phyloP scores from a whole-genome alignment of 116 monocot species.

The Papilionanthe hybrid region DNA sequence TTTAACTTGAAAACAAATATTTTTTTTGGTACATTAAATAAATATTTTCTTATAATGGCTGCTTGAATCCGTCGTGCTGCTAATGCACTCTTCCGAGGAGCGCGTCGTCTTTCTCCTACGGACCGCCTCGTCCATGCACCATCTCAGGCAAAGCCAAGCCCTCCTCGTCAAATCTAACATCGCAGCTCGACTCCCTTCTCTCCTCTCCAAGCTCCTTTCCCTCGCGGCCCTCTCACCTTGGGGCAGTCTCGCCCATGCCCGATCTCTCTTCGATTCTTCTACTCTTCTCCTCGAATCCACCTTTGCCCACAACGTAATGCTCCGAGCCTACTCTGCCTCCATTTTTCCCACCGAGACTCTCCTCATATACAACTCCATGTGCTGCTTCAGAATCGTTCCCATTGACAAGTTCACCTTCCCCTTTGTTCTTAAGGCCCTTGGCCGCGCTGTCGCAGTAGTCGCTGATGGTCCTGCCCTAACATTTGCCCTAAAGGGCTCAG shows the following conservation, averaged over 20 bases:
- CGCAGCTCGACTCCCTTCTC: conserved; percentile 1
- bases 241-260: conserved; percentile 34
- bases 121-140: conserved; percentile 11
- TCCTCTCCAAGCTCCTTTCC: conserved; percentile 26
- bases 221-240: conserved; percentile 28
- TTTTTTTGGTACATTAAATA: too few relatives aligned
- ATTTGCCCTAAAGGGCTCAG: conserved; percentile 33
- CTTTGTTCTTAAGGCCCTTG: conserved; percentile 45
- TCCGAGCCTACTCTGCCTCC: conserved; percentile 29
- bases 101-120: conserved; percentile 24
- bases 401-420: conserved; percentile 30
- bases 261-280: conserved; percentile 24
- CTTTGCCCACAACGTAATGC: conserved; percentile 18
- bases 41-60: too few relatives aligned
- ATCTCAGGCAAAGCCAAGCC: conserved; percentile 27
- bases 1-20: too few relatives aligned
- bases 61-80: too few relatives aligned
- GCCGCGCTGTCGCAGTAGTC: conserved; percentile 17
- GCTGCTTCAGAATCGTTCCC: conserved; percentile 12
- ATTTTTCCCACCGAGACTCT: conserved; percentile 24
- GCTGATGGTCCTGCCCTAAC: neutral
- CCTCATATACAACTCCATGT: conserved; percentile 43
- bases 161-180: conserved; percentile 25
- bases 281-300: neutral
- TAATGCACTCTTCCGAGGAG: neutral